Base-by-base conservation (phyloP, 148 eudicot species). In the Chenopodium album region DNA sequence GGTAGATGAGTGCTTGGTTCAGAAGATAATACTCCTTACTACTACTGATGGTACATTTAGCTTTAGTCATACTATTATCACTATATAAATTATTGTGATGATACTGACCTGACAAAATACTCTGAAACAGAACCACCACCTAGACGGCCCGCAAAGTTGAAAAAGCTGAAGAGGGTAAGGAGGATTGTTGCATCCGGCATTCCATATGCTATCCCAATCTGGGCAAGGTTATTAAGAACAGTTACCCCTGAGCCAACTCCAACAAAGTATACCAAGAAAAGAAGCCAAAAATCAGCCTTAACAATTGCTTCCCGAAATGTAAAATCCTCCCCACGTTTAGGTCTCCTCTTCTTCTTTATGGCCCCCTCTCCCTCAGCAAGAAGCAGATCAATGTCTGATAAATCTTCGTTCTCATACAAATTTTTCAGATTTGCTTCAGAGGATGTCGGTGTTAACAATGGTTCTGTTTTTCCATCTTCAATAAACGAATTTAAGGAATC, bases 231-330 rank as follows among this genome's bases (percentile, higher is more conserved):
- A 82, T 95, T 95, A 26, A 95, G 90, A 71, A 95, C 98, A 62
- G 98, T 92, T 7, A 95, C 92, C 9, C 98, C 98, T 9, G 98
- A 86, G 31, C 98, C 98, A 83, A 93, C 98, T 12, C 98, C 98
- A 59, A 91, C 85, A 87, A 95, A 95, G 85, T 89, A 95, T 48
- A 91, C 99, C 37, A 87, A 71, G 84, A 90, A 93, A 59, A 95
- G 89, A 80, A 95, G 97, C 99, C 99, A 95, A 80, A 95, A 95
- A 82, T 95, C 98, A 4, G 99, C 99, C 85, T 95, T 93, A 8
- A 93, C 76, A 8, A 95, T 78, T 71, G 98, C 99, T 90, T 95
- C 92, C 34, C 77, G 79, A 52, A 93, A 91, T 34, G 65, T 86
- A 76, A 95, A 95, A 83, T 95, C 98, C 9, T 95, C 98, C 78